These are phyloP conservation scores for Prototheca stagnorum DNA, from an alignment of 163 green algal genomes.

Conservation along the genomic window DNA sequence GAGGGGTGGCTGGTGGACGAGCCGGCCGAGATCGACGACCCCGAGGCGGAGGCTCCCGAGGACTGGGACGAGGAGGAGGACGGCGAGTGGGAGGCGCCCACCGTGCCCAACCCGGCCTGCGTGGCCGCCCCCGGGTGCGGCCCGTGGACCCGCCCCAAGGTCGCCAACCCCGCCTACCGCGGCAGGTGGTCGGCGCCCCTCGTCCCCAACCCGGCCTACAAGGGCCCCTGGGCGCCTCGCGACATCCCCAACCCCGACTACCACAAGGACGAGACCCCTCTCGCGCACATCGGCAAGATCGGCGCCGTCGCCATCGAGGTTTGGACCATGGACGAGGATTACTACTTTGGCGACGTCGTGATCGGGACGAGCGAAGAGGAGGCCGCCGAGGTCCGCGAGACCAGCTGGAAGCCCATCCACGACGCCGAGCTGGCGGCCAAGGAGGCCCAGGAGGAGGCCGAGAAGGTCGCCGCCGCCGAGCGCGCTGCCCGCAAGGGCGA, in stretches of 20 bases:
- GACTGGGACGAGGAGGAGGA: constrained; percentile 85
- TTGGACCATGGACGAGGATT: constrained; percentile 75
- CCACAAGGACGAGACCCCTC: constrained; percentile 44
- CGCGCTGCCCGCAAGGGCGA: background rate
- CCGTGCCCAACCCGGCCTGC: constrained; percentile 47
- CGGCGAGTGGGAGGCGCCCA: constrained; percentile 64
- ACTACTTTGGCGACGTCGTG: constrained; percentile 77
- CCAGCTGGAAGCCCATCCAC: constrained; percentile 35
- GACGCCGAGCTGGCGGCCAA: constrained; percentile 6
- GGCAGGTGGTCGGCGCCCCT: constrained; percentile 56
- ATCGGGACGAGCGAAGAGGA: constrained; percentile 28
- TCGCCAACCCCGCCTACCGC: constrained; percentile 58
- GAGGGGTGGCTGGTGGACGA: constrained; percentile 83
- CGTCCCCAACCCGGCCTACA: constrained; percentile 83
- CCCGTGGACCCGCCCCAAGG: constrained; percentile 60
- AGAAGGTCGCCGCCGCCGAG: background rate
- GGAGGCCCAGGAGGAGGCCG: background rate
- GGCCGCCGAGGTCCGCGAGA: constrained; percentile 24
- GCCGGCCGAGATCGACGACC: constrained; percentile 55
- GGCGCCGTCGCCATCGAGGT: constrained; percentile 76
- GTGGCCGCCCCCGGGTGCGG: constrained; percentile 52
- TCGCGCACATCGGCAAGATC: constrained; percentile 50
- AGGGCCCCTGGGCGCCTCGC: constrained; percentile 55
- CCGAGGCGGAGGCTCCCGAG: constrained; percentile 54
- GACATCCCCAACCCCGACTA: constrained; percentile 75